Conservation (phyloP, 1,284 basidiomycete species). For the Psilocybe mexicana region DNA sequence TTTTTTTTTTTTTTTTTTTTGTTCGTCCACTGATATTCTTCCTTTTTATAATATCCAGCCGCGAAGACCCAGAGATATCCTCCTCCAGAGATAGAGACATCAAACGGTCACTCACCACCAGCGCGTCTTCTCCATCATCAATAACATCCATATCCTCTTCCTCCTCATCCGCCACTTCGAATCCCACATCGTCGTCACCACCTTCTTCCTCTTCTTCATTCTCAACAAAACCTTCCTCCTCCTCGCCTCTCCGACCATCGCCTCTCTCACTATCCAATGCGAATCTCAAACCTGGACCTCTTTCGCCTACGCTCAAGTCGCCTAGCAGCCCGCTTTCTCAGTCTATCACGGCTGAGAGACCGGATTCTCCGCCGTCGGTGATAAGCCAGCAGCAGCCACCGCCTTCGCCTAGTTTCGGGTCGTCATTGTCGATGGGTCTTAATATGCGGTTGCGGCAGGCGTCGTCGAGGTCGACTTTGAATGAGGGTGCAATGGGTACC, state of each 20-base stretch:
- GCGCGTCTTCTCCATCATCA: conserved; percentile 8
- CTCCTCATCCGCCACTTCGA: conserved; percentile 8
- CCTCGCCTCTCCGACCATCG: conserved; percentile 35
- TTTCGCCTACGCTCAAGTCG: conserved; percentile 19
- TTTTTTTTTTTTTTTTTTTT: background rate
- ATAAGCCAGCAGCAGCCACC: conserved; percentile 16
- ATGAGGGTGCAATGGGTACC: conserved; percentile 9
- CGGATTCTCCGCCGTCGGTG: conserved; percentile 12
- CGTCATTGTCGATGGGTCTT: conserved; percentile 2
- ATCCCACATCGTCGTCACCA: background rate
- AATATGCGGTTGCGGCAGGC: conserved; percentile 25
- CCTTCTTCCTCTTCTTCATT: conserved; percentile 10
- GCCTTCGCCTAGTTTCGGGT: conserved; percentile 11
- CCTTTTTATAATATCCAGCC: conserved; percentile 19
- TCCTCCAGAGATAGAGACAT: conserved; percentile 26
- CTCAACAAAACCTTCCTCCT: conserved; percentile 10
- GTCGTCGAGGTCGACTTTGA: conserved; percentile 29
- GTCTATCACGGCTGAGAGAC: background rate
- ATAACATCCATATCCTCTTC: conserved; percentile 17
- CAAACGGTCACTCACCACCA: conserved; percentile 27
- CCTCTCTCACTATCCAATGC: conserved; percentile 50
- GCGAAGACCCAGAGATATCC: conserved; percentile 26
- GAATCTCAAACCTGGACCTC: background rate
- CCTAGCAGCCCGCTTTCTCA: conserved; percentile 29
- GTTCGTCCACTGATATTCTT: background rate